phyloP scores from a whole-genome alignment of 257 asterid species.

The Penstemon barbatus region DNA sequence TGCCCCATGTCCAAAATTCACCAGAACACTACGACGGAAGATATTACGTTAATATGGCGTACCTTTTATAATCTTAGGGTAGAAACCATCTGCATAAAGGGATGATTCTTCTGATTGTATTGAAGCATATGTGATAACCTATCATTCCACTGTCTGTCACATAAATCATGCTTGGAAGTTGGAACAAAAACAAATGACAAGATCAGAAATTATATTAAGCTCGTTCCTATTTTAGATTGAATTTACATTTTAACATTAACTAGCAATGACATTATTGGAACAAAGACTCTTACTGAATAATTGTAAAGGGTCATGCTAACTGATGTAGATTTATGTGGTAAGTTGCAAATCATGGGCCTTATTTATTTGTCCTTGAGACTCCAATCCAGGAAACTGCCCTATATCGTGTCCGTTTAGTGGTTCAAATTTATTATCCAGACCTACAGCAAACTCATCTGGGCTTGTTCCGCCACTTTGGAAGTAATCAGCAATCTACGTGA shows the following conservation, averaged over 20 bases:
- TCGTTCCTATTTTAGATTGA: neutral
- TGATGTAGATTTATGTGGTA: constrained; percentile 34
- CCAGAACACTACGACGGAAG: too few relatives aligned
- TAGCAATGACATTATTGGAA: constrained; percentile 1
- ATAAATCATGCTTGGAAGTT: constrained; percentile 14
- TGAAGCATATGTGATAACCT: neutral
- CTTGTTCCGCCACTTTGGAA: constrained; percentile 63
- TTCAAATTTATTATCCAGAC: constrained; percentile 60
- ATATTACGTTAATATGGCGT: too few relatives aligned
- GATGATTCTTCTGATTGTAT: too few relatives aligned
- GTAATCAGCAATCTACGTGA: constrained; percentile 82
- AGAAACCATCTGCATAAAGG: too few relatives aligned
- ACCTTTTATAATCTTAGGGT: too few relatives aligned
- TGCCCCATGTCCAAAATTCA: too few relatives aligned
- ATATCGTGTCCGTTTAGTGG: constrained; percentile 76
- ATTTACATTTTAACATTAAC: neutral
- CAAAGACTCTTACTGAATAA: constrained; percentile 5
- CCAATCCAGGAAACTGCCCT: constrained; percentile 91
- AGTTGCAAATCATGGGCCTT: constrained; percentile 47
- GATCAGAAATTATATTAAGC: constrained; percentile 1
- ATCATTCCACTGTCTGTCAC: constrained; percentile 3
- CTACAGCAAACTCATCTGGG: constrained; percentile 83
- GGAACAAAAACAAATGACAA: neutral
- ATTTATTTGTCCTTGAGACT: constrained; percentile 40
- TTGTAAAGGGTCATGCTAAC: neutral